Conservation (phyloP, 805 yeast genomes). For the Saturnispora halmiae region DNA sequence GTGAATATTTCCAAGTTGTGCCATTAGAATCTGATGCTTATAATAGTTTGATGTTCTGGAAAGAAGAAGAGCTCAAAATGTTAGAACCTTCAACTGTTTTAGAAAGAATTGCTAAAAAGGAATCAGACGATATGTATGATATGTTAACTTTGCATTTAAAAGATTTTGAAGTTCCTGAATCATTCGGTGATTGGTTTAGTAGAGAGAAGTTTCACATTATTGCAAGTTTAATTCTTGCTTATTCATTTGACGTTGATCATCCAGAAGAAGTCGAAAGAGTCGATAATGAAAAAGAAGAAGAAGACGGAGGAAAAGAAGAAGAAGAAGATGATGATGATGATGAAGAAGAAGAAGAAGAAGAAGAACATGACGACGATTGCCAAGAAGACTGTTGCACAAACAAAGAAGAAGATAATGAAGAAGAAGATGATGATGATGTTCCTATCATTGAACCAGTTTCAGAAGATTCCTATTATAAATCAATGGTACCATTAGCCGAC, state of each 20-base stretch:
- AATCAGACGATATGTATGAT: slow-evolving; percentile 53
- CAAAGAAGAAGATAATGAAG: slow-evolving; percentile 16
- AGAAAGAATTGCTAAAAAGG: slow-evolving; percentile 59
- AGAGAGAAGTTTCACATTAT: slow-evolving; percentile 56
- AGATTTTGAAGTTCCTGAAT: slow-evolving; percentile 29
- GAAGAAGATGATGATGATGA: slow-evolving; percentile 23
- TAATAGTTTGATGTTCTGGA: slow-evolving; percentile 77
- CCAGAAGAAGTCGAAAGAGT: slow-evolving; percentile 26
- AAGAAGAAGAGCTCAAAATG: slow-evolving; percentile 42
- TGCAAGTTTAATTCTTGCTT: slow-evolving; percentile 79
- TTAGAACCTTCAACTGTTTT: slow-evolving; percentile 66
- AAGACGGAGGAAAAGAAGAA: slow-evolving; percentile 16
- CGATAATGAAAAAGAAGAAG: slow-evolving; percentile 23
- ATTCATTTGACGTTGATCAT: slow-evolving; percentile 75
- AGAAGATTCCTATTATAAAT: slow-evolving; percentile 42
- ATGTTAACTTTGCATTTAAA: slow-evolving; percentile 31
- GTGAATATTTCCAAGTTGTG: slow-evolving; percentile 58
- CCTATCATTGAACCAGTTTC: slow-evolving; percentile 20
- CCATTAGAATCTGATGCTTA: slow-evolving; percentile 40
- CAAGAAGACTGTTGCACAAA: slow-evolving; percentile 17
- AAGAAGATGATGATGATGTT: slow-evolving; percentile 13
- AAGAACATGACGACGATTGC: slow-evolving; percentile 21
- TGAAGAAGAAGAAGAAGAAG: slow-evolving; percentile 28
- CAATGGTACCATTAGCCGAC: slow-evolving; percentile 93
- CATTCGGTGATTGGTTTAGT: slow-evolving; percentile 26